Percentiles rank a stretch among this genome's conserved stretches.
These are phyloP conservation scores for Neoscytalidium dimidiatum DNA, from an alignment of 2,329 filamentous ascomycete species.

Conservation along the genomic window DNA sequence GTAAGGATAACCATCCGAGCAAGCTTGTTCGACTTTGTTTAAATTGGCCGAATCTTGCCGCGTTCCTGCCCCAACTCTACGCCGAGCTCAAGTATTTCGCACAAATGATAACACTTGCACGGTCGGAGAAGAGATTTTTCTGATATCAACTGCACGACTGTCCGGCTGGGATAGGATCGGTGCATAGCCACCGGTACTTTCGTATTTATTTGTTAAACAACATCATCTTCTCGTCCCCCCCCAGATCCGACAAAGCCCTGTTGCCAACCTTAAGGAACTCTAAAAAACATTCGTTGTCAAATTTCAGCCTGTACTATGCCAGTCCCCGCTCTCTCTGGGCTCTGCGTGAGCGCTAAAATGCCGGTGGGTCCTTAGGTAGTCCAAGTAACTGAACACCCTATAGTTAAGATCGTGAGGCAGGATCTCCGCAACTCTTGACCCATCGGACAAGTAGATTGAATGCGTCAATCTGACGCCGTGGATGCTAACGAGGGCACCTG, in stretches of 20 bases:
- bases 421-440: constrained; percentile 46
- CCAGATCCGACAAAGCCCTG: neutral
- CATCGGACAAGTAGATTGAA: constrained; percentile 42
- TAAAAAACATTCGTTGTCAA: neutral
- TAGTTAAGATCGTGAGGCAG: constrained; percentile 38
- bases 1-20: no score
- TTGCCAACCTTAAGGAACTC: neutral
- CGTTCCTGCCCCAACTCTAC: no score
- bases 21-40: no score
- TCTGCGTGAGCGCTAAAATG: constrained; percentile 43
- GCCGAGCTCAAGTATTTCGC: no score
- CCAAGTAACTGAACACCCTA: constrained; percentile 47
- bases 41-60: no score
- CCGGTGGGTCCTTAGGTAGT: constrained; percentile 37
- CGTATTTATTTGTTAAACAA: neutral
- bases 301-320: neutral
- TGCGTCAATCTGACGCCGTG: constrained; percentile 50
- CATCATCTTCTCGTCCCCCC: neutral
- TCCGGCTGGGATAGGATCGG: no score
- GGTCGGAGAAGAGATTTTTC: no score
- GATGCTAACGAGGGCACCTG: constrained; percentile 47
- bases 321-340: neutral
- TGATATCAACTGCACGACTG: no score
- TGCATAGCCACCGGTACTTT: no score
- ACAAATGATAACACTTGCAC: no score